Base-by-base conservation (phyloP, 805 yeast species). In the Candida morakotiae region DNA sequence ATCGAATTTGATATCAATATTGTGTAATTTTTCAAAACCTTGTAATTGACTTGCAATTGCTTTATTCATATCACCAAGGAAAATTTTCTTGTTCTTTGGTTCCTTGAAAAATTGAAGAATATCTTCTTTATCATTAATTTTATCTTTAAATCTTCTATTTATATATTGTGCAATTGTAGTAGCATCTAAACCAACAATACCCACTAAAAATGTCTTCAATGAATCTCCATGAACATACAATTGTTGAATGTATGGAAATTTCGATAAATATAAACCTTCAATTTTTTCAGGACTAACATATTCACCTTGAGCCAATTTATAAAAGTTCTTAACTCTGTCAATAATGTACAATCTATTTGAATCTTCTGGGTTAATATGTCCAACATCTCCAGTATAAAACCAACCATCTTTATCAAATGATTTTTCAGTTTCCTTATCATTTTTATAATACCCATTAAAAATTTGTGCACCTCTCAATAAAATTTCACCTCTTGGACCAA, bases 331-430 rank as follows among this genome's bases (percentile, higher is more conserved):
- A 53, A 62, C 67, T 29, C 68, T 44, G 48, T 79, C 84, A 37
- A 79, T 71, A 42, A 79, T 73, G 43, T 48, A 58, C 51, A 48
- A 43, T 41, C 57, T 46, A 28, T 43, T 43, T 16, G 75, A 73
- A 26, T 39, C 42, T 13, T 35, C 35, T 1, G 41, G 38, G 33
- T 48, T 48, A 23, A 62, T 43, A 15, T 42, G 43, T 10, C 62
- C 68, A 28, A 63, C 51, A 52, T 79, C 85, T 16, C 85, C 85
- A 14, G 83, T 77, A 38, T 59, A 57, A 48, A 77, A 67, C 81
- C 81, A 79, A 4, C 74, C 77, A 15, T 73, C 76, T 3, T 55
- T 56, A 34, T 68, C 65, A 35, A 76, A 45, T 9, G 71, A 55
- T 24, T 62, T 71, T 7, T 44, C 53, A 1, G 80, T 76, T 24